Conservation (phyloP, 768 basidiomycete genomes). For the Hysterangium stoloniferum region DNA sequence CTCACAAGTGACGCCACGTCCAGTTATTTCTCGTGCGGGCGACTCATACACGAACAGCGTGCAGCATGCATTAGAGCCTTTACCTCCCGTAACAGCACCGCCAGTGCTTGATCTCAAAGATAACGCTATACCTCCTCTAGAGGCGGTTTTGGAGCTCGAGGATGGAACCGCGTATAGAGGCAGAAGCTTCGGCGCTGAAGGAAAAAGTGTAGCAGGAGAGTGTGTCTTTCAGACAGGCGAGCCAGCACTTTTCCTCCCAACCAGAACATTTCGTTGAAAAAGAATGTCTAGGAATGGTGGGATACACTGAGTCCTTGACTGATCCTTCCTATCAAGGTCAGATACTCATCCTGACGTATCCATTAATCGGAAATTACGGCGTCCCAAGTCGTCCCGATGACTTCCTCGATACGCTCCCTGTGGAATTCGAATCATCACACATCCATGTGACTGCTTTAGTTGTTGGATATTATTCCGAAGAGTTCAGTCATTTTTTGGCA, state of each 20-base stretch:
- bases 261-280: not conserved
- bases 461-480: slow-evolving; percentile 88
- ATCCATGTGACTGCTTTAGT: slow-evolving; percentile 91
- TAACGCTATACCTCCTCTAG: slow-evolving; percentile 21
- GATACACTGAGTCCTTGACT: slow-evolving; percentile 95
- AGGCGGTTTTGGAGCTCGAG: slow-evolving; percentile 78
- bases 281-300: slow-evolving; percentile 81
- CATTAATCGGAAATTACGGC: slow-evolving; percentile 95
- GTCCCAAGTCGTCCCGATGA: slow-evolving; percentile 64
- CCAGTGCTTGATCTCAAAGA: not conserved
- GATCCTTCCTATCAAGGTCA: slow-evolving; percentile 98
- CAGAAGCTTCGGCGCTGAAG: slow-evolving; percentile 87
- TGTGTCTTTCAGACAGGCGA: slow-evolving; percentile 99
- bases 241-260: slow-evolving; percentile 21
- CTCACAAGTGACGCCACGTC: slow-evolving; percentile 2
- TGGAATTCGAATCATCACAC: slow-evolving; percentile 87
- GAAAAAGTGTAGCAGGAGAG: slow-evolving; percentile 90
- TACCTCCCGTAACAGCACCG: slow-evolving; percentile 9
- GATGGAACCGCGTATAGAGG: slow-evolving; percentile 88
- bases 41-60: not conserved
- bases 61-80: not conserved
- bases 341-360: slow-evolving; percentile 96
- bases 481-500: slow-evolving; percentile 93
- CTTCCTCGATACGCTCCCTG: slow-evolving; percentile 48
- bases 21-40: not conserved